Base-by-base conservation (phyloP, 2,329 filamentous ascomycete species). In the Trichoderma hamatum region DNA sequence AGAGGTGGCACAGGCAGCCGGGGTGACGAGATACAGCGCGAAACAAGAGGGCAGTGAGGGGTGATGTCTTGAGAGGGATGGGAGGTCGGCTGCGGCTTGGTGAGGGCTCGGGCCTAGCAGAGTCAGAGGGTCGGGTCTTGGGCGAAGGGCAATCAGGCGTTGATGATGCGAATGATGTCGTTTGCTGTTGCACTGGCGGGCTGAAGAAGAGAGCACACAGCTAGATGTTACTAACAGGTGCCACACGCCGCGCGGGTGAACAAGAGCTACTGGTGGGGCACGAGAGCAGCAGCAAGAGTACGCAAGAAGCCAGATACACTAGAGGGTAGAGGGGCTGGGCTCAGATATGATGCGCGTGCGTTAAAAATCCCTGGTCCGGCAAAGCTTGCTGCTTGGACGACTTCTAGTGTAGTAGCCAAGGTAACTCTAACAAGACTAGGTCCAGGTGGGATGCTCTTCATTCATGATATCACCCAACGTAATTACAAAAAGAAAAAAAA, bases 121-220 rank as follows among this genome's bases (percentile, higher is more conserved):
- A 52, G 66, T 68, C 63, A 58, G 64, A 61, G 67, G 71, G 59
- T 66, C 63, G 52, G 69, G 70, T 71, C 67, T 54, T 70, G 63
- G 70, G 71, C 52, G 71, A 67, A 69, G 61, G 70, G 71, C 68
- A 70, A 69, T 69, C 69, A 67, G 70, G 70, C 67, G 69, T 69
- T 65, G 46, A 67, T 68, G 69, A 71, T 73, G 71, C 71, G 68
- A 68, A 73, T 75, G 74, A 74, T 75, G 74, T 74, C 72, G 74
- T 73, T 73, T 66, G 52, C 36, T 73, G 73, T 70, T 67, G 70
- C 56, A 70, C 68, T 67, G 67, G 72, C 71, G 71, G 71, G 70
- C 68, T 70, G 49, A 60, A 73, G 72, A 19, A 69, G 73, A 71
- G 70, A 72, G 69, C 67, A 43, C 68, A 67, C 65, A 58, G 56